These are phyloP conservation scores for Zalerion maritima DNA, from an alignment of 495 filamentous ascomycete species.

Conservation along the genomic window DNA sequence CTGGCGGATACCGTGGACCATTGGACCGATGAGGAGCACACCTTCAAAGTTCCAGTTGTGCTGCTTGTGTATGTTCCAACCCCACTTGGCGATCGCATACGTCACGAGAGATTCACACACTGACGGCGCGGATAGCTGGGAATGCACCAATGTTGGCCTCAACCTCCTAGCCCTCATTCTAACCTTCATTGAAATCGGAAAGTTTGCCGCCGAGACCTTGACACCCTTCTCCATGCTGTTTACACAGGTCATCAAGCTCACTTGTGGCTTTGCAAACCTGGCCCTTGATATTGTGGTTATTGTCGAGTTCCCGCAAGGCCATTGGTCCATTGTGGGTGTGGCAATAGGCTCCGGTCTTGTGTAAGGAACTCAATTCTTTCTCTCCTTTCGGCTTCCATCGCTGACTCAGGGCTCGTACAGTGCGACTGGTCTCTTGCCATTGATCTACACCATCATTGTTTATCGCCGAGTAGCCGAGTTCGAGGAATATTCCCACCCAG, in stretches of 20 bases:
- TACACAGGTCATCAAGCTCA: conserved; percentile 28
- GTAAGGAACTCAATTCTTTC: conserved; percentile 9
- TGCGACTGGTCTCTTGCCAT: conserved; percentile 16
- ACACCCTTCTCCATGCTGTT: conserved; percentile 31
- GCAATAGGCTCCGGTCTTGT: conserved; percentile 26
- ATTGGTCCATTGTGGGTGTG: conserved; percentile 28
- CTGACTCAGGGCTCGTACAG: conserved; percentile 5
- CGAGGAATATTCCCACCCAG: conserved; percentile 27
- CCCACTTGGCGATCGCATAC: not conserved
- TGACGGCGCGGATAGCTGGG: conserved; percentile 22
- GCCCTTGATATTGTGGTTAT: conserved; percentile 31
- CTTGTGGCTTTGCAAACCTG: conserved; percentile 23
- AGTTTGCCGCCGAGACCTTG: conserved; percentile 25
- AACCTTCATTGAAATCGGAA: conserved; percentile 25
- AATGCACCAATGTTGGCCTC: conserved; percentile 27
- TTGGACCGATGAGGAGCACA: conserved; percentile 21
- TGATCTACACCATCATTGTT: conserved; percentile 23
- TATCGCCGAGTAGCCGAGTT: conserved; percentile 27
- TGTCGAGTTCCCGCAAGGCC: conserved; percentile 17
- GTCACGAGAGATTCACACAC: too few relatives aligned
- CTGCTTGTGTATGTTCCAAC: conserved; percentile 28
- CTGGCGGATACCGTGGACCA: conserved; percentile 25
- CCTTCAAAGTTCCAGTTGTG: conserved; percentile 23
- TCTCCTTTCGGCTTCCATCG: not conserved
- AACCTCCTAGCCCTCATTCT: conserved; percentile 25